Base-by-base conservation (phyloP, 805 yeast genomes). In the Wickerhamomyces silvicola region DNA sequence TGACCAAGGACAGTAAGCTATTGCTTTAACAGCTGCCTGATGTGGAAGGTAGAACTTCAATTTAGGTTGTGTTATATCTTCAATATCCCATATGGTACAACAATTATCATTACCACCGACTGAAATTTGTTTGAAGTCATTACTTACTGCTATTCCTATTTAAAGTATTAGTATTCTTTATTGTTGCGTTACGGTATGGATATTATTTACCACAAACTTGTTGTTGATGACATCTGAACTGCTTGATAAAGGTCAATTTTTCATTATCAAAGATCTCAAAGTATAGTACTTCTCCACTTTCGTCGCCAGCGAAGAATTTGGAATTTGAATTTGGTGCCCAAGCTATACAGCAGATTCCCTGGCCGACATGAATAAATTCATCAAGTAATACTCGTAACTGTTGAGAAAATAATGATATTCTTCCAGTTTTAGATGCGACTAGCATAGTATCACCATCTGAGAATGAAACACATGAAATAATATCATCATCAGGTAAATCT, bases 1-100 rank as follows among this genome's bases (percentile, higher is more conserved):
- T 13, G 85, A 69, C 96, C 96, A 87, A 0, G 97, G 97, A 51
- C 96, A 88, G 46, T 74, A 88, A 4, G 90, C 81, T 27, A 88
- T 62, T 0, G 95, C 97, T 46, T 87, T 87, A 0, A 88, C 88
- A 0, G 97, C 97, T 2, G 95, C 94, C 3, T 64, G 60, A 48
- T 88, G 97, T 1, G 68, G 72, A 31, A 87, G 60, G 8, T 56
- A 51, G 48, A 66, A 74, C 38, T 60, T 56, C 29, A 72, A 45
- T 15, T 33, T 46, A 8, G 90, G 81, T 0, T 50, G 33, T 4
- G 39, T 26, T 5, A 58, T 36, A 32, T 64, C 50, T 3, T 59
- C 32, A 14, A 82, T 67, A 42, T 81, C 75, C 95, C 95, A 87
- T 2, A 88, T 61, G 1, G 83, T 68, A 37, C 90, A 83, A 12